phyloP scores from a whole-genome alignment of 225 moss, liverwort and hornwort species.

The Lunularia cruciata region DNA sequence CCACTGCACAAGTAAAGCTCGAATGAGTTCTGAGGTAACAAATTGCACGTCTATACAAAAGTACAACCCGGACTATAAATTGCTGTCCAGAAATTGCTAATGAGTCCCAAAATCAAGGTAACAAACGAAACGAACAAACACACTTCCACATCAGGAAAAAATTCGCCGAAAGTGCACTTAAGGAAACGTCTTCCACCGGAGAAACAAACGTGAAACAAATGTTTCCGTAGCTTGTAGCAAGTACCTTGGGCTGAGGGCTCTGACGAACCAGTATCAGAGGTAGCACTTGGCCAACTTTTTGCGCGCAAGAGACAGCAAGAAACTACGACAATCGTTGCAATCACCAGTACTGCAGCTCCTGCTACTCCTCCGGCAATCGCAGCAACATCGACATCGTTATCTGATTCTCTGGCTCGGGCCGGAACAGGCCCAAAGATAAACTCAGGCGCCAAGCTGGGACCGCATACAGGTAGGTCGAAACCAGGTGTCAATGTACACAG shows the following conservation, averaged over 20 bases:
- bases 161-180: too few species aligned
- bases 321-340: constrained; percentile 28
- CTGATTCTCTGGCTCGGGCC: constrained; percentile 9
- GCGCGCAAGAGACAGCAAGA: constrained; percentile 48
- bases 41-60: background rate
- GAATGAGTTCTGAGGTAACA: background rate
- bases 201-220: too few species aligned
- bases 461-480: constrained; percentile 45
- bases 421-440: constrained; percentile 37
- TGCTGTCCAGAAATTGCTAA: background rate
- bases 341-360: constrained; percentile 42
- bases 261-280: constrained; percentile 52
- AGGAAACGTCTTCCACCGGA: too few species aligned
- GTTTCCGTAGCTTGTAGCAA: too few species aligned
- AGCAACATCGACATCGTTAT: constrained; percentile 24
- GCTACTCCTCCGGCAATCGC: constrained; percentile 55
- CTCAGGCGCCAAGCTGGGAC: constrained; percentile 39
- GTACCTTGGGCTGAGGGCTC: constrained; percentile 57
- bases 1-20: constrained; percentile 35
- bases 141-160: too few species aligned
- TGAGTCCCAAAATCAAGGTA: background rate
- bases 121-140: background rate
- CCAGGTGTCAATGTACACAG: constrained; percentile 43
- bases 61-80: background rate
- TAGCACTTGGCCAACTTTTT: constrained; percentile 46